phyloP scores from a whole-genome alignment of 257 asterid species.

The Cynanchum wilfordii region DNA sequence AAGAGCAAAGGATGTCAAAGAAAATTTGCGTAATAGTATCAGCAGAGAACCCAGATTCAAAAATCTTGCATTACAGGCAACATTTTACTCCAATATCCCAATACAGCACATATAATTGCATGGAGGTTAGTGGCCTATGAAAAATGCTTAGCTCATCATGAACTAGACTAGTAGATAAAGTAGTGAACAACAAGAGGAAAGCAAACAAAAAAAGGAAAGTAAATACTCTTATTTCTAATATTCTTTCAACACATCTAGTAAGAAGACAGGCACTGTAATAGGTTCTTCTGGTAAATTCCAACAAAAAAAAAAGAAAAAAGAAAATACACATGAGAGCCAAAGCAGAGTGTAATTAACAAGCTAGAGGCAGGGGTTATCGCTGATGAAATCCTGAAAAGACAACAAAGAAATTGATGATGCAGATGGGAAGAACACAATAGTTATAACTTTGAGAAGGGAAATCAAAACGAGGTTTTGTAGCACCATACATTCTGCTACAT shows the following conservation, averaged over 20 bases:
- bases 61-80: not conserved
- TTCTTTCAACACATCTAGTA: not conserved
- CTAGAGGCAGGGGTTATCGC: not conserved
- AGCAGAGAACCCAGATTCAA: not conserved
- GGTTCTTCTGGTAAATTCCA: not conserved
- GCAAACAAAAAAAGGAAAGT: not conserved
- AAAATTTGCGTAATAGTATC: not conserved
- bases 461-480: not conserved
- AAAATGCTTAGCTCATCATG: not conserved
- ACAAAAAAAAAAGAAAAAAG: no score
- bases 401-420: not conserved
- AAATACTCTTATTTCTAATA: not conserved
- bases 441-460: not conserved
- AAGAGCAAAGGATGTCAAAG: not conserved
- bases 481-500: not conserved
- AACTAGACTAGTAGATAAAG: not conserved
- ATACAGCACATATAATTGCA: not conserved
- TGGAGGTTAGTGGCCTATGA: not conserved
- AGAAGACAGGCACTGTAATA: not conserved
- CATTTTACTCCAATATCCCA: not conserved
- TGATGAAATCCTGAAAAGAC: not conserved
- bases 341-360: not conserved
- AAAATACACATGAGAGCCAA: not conserved
- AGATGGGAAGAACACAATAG: not conserved
- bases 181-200: not conserved